Evolutionary conservation across 345 rosid genomes (phyloP).

Genomic region (Erucastrum elatum): DNA sequence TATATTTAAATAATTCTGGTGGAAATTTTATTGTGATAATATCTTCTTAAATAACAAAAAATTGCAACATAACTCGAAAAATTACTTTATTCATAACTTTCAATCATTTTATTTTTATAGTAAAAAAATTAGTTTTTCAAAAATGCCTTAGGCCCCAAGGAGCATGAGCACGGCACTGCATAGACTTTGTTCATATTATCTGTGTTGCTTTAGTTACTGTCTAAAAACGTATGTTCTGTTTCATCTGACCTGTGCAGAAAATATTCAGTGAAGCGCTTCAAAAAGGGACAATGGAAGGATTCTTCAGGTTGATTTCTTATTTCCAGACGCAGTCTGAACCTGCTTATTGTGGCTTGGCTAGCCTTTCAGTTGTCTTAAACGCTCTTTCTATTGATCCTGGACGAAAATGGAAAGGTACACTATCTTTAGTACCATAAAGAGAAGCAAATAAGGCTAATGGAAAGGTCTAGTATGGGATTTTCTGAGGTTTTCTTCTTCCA

Average conservation of each 20-base stretch:
- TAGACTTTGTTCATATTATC: background rate
- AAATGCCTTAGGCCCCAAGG: no score
- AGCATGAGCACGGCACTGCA: no score
- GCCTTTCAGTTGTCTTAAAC: constrained; percentile 85
- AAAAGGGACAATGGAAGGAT: constrained; percentile 90
- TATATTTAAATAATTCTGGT: no score
- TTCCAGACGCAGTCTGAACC: constrained; percentile 97
- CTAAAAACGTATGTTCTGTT: background rate
- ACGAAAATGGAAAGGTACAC: constrained; percentile 80
- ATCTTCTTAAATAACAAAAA: no score
- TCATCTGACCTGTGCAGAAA: constrained; percentile 41
- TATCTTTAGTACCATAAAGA: background rate
- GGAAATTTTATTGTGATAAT: no score
- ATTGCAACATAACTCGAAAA: no score
- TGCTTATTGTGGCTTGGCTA: constrained; percentile 83
- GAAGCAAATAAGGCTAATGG: background rate
- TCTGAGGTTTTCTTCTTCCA: background rate
- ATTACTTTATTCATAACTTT: no score
- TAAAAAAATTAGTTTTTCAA: no score
- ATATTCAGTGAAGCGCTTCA: constrained; percentile 83
- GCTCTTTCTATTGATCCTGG: constrained; percentile 88
- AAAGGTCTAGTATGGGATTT: background rate
- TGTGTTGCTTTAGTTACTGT: background rate
- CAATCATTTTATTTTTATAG: no score
- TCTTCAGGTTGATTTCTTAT: constrained; percentile 73